Conservation (phyloP, 1,284 basidiomycete genomes). For the Malassezia dermatis region DNA sequence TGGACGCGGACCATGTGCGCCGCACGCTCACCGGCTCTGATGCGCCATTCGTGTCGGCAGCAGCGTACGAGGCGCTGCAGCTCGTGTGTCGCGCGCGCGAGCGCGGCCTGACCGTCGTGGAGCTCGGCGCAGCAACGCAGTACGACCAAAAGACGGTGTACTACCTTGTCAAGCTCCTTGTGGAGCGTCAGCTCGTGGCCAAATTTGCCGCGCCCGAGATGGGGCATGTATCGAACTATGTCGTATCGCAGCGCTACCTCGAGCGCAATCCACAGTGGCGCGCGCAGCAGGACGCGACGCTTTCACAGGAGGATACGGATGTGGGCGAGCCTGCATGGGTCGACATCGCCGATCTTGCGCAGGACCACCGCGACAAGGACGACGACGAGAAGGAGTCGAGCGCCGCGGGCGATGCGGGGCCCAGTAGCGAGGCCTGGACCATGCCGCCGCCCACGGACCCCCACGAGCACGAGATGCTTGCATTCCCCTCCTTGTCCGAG, state of each 20-base stretch:
- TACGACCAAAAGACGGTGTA: constrained; percentile 83
- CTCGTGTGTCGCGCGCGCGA: constrained; percentile 68
- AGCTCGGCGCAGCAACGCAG: constrained; percentile 64
- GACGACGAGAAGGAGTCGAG: constrained; percentile 11
- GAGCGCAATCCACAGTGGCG: constrained; percentile 24
- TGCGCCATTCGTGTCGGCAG: constrained; percentile 64
- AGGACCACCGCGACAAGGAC: neutral
- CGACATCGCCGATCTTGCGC: constrained; percentile 3
- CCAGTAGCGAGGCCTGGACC: constrained; percentile 17
- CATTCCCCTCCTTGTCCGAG: constrained; percentile 20
- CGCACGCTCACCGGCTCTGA: constrained; percentile 71
- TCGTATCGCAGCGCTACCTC: constrained; percentile 22
- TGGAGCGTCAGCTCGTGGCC: constrained; percentile 19
- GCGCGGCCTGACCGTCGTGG: constrained; percentile 64
- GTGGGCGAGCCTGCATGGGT: constrained; percentile 6
- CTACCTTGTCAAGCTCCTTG: constrained; percentile 48
- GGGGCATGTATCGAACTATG: constrained; percentile 26
- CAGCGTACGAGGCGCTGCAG: constrained; percentile 76
- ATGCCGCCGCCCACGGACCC: neutral
- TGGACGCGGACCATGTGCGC: constrained; percentile 63
- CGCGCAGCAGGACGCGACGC: constrained; percentile 22
- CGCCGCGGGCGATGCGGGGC: constrained; percentile 9
- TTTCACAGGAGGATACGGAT: neutral
- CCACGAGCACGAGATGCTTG: constrained; percentile 4
- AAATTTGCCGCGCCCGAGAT: constrained; percentile 35